Conservation (phyloP, 257 asterid species). For the Striga asiatica region DNA sequence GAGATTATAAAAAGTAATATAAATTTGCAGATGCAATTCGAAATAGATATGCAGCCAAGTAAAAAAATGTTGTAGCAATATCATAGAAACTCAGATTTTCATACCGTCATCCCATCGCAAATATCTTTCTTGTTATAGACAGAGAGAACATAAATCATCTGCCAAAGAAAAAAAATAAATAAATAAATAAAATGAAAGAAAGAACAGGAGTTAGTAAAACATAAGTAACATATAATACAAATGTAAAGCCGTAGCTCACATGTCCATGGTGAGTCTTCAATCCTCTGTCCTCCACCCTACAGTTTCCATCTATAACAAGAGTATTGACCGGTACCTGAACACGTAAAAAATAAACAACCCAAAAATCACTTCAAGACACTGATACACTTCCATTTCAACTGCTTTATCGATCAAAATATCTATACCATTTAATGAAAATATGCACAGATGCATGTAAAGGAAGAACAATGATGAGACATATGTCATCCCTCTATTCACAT, state of each 20-base stretch:
- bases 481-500: not conserved
- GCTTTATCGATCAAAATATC: not conserved
- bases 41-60: conserved; percentile 3
- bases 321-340: conserved; percentile 71
- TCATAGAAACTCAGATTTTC: conserved; percentile 14
- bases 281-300: conserved; percentile 94
- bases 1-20: not conserved
- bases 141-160: conserved; percentile 87
- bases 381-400: not conserved
- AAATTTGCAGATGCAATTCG: not conserved
- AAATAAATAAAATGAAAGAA: conserved; percentile 1
- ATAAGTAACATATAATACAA: not conserved
- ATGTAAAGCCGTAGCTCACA: conserved; percentile 31
- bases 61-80: conserved; percentile 4
- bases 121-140: conserved; percentile 81
- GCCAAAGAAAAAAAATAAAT: conserved; percentile 26
- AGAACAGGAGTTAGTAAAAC: too few relatives aligned
- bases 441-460: not conserved
- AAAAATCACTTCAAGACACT: not conserved
- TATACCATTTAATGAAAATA: not conserved
- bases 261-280: conserved; percentile 93
- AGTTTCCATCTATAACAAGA: conserved; percentile 77
- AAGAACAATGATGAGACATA: not conserved
- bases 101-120: conserved; percentile 56
- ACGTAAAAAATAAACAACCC: conserved; percentile 10